Conservation (phyloP, 306 rosid genomes). For the Mimosa bimucronata region DNA sequence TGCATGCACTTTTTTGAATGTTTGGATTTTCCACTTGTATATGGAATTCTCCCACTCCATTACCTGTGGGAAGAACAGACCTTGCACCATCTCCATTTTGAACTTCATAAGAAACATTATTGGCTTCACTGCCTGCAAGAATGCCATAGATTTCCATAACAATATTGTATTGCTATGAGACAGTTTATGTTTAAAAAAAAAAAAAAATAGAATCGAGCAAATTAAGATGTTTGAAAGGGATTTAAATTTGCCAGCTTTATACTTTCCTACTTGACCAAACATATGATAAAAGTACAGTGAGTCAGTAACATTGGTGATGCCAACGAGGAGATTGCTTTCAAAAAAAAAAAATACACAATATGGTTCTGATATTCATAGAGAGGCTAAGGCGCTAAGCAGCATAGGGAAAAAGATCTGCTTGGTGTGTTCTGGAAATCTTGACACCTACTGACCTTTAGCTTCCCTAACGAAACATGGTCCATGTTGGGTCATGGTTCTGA, state of each 20-base stretch:
- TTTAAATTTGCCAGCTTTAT: not conserved
- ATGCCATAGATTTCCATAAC: conserved; percentile 29
- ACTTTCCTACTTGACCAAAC: conserved; percentile 2
- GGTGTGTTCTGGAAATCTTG: conserved; percentile 34
- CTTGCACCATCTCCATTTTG: conserved; percentile 36
- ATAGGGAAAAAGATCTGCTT: not conserved
- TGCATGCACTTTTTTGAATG: conserved; percentile 10
- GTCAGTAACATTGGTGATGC: not conserved
- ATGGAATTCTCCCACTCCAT: conserved; percentile 4
- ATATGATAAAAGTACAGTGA: not conserved
- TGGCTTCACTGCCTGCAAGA: conserved; percentile 42
- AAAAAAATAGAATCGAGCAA: not conserved
- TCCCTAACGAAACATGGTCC: conserved; percentile 47
- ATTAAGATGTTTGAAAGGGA: not conserved
- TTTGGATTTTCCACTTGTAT: not conserved
- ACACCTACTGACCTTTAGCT: conserved; percentile 46
- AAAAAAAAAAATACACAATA: not conserved
- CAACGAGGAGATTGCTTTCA: not conserved
- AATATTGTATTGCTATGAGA: not conserved
- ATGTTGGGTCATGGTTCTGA: conserved; percentile 42
- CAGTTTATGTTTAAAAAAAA: not conserved
- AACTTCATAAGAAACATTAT: conserved; percentile 37
- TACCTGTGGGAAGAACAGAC: conserved; percentile 21
- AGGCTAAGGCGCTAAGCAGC: conserved; percentile 8
- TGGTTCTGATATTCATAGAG: not conserved